phyloP scores from a whole-genome alignment of 2,329 filamentous ascomycete species.

The Colletotrichum higginsianum region DNA sequence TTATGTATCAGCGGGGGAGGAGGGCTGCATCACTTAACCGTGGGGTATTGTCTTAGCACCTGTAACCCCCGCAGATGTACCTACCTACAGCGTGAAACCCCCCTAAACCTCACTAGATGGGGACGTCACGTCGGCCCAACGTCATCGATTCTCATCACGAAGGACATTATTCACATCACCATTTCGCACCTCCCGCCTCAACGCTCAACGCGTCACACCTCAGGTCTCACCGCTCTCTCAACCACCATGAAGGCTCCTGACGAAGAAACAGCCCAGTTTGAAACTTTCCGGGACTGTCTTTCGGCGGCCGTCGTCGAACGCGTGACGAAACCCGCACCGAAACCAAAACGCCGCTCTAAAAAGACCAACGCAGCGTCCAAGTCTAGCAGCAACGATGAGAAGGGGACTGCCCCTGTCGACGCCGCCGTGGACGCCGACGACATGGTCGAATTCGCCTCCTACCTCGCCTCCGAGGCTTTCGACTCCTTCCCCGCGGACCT shows the following conservation, averaged over 20 bases:
- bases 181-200: not conserved
- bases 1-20: not conserved
- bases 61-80: slow-evolving; percentile 11
- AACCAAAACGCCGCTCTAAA: slow-evolving; percentile 63
- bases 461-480: slow-evolving; percentile 81
- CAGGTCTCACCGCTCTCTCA: slow-evolving; percentile 35
- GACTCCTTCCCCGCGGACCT: slow-evolving; percentile 73
- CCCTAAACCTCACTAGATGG: slow-evolving; percentile 23
- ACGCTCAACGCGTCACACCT: not conserved
- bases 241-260: slow-evolving; percentile 63
- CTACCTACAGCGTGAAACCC: not conserved
- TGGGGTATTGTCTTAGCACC: slow-evolving; percentile 20
- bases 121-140: slow-evolving; percentile 16
- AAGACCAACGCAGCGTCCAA: slow-evolving; percentile 35
- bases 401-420: not conserved
- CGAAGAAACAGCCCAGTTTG: slow-evolving; percentile 47
- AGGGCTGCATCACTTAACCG: slow-evolving; percentile 10
- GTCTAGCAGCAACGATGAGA: not conserved
- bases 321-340: slow-evolving; percentile 60
- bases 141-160: slow-evolving; percentile 25
- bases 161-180: no score
- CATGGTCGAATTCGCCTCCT: slow-evolving; percentile 85
- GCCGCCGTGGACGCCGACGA: slow-evolving; percentile 70
- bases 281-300: slow-evolving; percentile 81
- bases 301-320: slow-evolving; percentile 78